Conservation (phyloP, 306 rosid genomes). For the Herpetospermum pedunculosum region DNA sequence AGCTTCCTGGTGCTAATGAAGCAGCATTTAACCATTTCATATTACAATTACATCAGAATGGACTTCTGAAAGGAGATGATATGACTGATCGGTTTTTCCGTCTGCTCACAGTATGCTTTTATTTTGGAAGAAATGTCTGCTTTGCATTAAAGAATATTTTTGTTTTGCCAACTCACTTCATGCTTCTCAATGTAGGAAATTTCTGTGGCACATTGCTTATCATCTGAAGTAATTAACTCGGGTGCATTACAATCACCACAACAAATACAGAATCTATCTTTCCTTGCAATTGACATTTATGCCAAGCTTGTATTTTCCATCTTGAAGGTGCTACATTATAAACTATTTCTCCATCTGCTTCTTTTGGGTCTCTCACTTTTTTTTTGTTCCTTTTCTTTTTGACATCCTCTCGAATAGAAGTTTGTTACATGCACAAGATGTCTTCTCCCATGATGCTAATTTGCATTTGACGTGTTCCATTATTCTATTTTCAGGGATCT, state of each 20-base stretch:
- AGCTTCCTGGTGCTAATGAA: slow-evolving; percentile 71
- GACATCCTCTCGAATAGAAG: not conserved
- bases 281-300: slow-evolving; percentile 79
- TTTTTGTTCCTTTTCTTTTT: not conserved
- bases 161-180: not conserved
- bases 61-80: slow-evolving; percentile 87
- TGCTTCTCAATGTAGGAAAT: slow-evolving; percentile 39
- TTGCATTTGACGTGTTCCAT: not conserved
- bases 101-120: slow-evolving; percentile 40
- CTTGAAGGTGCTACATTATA: slow-evolving; percentile 45
- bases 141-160: not conserved
- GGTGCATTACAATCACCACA: slow-evolving; percentile 62
- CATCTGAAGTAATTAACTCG: slow-evolving; percentile 58
- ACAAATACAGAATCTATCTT: slow-evolving; percentile 54
- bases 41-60: slow-evolving; percentile 64
- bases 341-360: not conserved
- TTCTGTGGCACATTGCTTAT: slow-evolving; percentile 66
- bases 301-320: slow-evolving; percentile 71
- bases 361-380: not conserved
- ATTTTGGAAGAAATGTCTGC: not conserved
- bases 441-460: not conserved
- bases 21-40: slow-evolving; percentile 48
- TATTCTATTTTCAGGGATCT: slow-evolving; percentile 56
- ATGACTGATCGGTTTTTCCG: slow-evolving; percentile 77
- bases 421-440: not conserved